Evolutionary conservation across 495 filamentous ascomycete genomes (phyloP).

Genomic region (Collariella sp.): DNA sequence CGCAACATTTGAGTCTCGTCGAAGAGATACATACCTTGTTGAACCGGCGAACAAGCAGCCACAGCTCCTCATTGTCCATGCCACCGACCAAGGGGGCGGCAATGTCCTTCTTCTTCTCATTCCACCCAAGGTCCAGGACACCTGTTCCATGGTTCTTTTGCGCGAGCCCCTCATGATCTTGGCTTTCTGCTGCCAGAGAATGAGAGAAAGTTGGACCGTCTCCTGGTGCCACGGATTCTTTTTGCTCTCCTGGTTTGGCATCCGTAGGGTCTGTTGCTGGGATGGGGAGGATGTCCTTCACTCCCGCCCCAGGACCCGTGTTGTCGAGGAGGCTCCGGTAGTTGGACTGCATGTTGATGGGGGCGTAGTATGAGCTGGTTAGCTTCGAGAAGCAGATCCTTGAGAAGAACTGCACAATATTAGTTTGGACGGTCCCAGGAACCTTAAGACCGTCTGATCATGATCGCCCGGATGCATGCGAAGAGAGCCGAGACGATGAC

Average conservation of each 20-base stretch:
- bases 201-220: slow-evolving; percentile 33
- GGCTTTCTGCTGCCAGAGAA: slow-evolving; percentile 26
- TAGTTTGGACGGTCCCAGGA: neutral
- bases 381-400: neutral
- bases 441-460: neutral
- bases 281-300: slow-evolving; percentile 30
- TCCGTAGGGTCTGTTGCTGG: slow-evolving; percentile 24
- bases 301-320: slow-evolving; percentile 17
- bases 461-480: neutral
- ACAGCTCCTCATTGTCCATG: slow-evolving; percentile 75
- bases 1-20: neutral
- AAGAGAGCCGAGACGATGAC: slow-evolving; percentile 14
- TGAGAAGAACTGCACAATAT: neutral
- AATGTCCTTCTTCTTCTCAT: slow-evolving; percentile 49
- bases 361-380: neutral
- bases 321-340: neutral
- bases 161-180: slow-evolving; percentile 27
- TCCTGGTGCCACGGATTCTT: slow-evolving; percentile 7
- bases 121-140: slow-evolving; percentile 68
- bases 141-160: slow-evolving; percentile 34
- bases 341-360: neutral
- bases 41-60: slow-evolving; percentile 71
- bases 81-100: slow-evolving; percentile 59
- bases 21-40: slow-evolving; percentile 53
- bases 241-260: slow-evolving; percentile 12